These are phyloP conservation scores for Diaporthe amygdali DNA, from an alignment of 2,329 filamentous ascomycete genomes.

Conservation along the genomic window DNA sequence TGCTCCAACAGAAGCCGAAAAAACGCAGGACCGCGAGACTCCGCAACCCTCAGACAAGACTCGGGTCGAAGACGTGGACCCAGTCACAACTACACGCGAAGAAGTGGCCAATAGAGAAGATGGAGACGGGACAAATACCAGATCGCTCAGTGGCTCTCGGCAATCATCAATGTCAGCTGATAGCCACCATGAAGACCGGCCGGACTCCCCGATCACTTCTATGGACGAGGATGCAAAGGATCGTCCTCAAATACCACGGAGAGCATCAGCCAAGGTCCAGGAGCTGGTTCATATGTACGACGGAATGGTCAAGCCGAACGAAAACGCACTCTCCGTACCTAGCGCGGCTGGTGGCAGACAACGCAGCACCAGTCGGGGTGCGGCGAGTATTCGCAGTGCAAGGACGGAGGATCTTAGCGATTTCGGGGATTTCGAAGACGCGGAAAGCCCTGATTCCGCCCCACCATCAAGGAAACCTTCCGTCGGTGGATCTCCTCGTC, in stretches of 20 bases:
- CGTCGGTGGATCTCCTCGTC: conserved; percentile 13
- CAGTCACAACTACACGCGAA: background rate
- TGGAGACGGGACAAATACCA: background rate
- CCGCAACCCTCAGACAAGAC: background rate
- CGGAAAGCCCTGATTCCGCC: conserved; percentile 9
- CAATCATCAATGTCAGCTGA: conserved; percentile 31
- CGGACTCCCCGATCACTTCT: conserved; percentile 51
- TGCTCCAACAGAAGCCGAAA: background rate
- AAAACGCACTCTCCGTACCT: conserved; percentile 14
- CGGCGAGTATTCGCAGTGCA: conserved; percentile 14
- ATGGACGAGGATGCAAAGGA: conserved; percentile 45
- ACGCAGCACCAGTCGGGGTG: conserved; percentile 22
- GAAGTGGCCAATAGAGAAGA: background rate
- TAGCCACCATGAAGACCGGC: conserved; percentile 38
- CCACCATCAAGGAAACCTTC: conserved; percentile 19
- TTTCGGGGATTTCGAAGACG: conserved; percentile 40
- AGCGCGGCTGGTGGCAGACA: background rate
- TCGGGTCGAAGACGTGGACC: background rate
- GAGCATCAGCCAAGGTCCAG: conserved; percentile 51
- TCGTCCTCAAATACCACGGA: conserved; percentile 32
- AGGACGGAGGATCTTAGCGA: conserved; percentile 28
- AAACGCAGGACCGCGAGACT: background rate
- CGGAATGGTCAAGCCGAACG: conserved; percentile 40
- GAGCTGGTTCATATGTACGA: conserved; percentile 58
- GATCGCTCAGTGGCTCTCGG: conserved; percentile 19